Evolutionary conservation across 768 basidiomycete species (phyloP).

Genomic region (Russula earlei): DNA sequence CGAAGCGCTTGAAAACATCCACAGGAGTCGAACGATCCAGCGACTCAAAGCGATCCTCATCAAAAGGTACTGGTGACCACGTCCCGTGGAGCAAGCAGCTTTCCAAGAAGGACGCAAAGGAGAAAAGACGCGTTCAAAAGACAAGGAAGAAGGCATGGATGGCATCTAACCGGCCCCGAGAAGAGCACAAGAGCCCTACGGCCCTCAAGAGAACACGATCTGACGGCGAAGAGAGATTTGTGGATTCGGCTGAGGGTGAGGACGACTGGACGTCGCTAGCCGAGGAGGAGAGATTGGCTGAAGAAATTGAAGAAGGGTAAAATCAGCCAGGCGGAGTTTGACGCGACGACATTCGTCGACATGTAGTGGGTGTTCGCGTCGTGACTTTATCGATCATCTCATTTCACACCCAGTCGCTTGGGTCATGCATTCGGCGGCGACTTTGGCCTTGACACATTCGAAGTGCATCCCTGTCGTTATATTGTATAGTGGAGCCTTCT

Average conservation of each 20-base stretch:
- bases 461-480: too few relatives aligned
- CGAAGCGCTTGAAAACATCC: slow-evolving; percentile 48
- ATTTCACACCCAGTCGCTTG: too few relatives aligned
- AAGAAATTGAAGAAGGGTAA: slow-evolving; percentile 65
- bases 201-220: slow-evolving; percentile 21
- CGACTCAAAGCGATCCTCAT: slow-evolving; percentile 32
- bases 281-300: slow-evolving; percentile 69
- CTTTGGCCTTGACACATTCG: too few relatives aligned
- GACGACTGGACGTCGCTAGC: slow-evolving; percentile 73
- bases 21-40: slow-evolving; percentile 26
- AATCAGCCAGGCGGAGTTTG: slow-evolving; percentile 50
- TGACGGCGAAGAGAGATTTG: slow-evolving; percentile 29
- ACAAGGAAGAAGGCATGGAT: slow-evolving; percentile 58
- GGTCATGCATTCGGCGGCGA: too few relatives aligned
- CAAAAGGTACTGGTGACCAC: slow-evolving; percentile 50
- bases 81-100: slow-evolving; percentile 75
- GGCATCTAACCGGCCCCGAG: slow-evolving; percentile 29
- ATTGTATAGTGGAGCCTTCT: too few relatives aligned
- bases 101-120: slow-evolving; percentile 50
- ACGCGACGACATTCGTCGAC: slow-evolving; percentile 53
- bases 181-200: slow-evolving; percentile 13
- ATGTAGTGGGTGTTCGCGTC: neutral
- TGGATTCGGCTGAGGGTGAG: slow-evolving; percentile 28
- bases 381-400: too few relatives aligned
- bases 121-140: slow-evolving; percentile 65